Base-by-base conservation (phyloP, 2,329 filamentous ascomycete species). In the Leptographium wingfieldii region DNA sequence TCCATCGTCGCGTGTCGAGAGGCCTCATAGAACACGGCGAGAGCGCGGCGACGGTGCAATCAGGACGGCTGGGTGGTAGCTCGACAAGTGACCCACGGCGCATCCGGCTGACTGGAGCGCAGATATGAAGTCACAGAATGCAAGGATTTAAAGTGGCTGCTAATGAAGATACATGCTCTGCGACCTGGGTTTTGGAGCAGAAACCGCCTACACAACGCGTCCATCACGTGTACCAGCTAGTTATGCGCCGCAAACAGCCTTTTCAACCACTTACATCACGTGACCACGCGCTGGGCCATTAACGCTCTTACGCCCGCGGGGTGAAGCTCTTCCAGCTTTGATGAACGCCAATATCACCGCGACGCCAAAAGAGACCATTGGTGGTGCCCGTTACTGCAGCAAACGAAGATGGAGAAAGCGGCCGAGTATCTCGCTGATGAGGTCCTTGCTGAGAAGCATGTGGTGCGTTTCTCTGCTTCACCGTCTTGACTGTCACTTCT, bases 381-480 rank as follows among this genome's bases (percentile, higher is more conserved):
- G 14, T 9, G 16, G 19, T 7, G 4, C 43, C 43, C 53, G 3
- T 43, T 16, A 2, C 10, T 5, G 35, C 19, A 6, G 10, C 11
- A 12, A 19, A 3, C 5, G 40, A 19, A 25, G 58, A 83, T 84
- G 81, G 77, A 79, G 2, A 82, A 86, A 64, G 85, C 89, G 69
- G 84, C 78, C 65, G 85, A 84, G 60, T 92, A 84, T 67, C 80
- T 96, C 7, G 87, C 88, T 5, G 83, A 85, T 66, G 83, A 86
- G 68, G 80, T 96, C 60, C 78, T 96, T 64, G 86, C 84, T 61
- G 89, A 95, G 68, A 83, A 85, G 65, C 83, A 83, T 64, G 80
- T 86, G 63, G 88, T 92, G 73, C 68, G 82, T 27, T 12, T 16
- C 1, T 29, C 19, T 22, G 25, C 31, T 4, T 5, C 27, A 14